These are phyloP conservation scores for Spathaspora hagerdaliae DNA, from an alignment of 805 yeast species.

Conservation along the genomic window DNA sequence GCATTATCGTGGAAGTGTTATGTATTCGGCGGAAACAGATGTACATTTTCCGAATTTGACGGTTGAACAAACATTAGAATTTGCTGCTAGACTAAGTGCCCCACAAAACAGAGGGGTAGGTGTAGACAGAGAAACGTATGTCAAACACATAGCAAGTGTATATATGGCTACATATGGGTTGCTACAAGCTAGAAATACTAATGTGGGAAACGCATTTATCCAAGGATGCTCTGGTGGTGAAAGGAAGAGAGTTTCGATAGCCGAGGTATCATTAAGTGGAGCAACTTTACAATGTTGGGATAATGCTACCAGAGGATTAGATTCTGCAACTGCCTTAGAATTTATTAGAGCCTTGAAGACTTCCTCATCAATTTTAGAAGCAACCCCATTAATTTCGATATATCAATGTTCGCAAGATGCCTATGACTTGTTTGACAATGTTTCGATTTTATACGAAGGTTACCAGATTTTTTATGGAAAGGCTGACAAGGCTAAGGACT, in stretches of 20 bases:
- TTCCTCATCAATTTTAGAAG: slow-evolving; percentile 50
- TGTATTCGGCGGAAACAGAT: slow-evolving; percentile 49
- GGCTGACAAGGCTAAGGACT: slow-evolving; percentile 38
- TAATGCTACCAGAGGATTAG: slow-evolving; percentile 82
- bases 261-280: slow-evolving; percentile 65
- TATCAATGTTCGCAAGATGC: slow-evolving; percentile 58
- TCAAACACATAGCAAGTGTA: slow-evolving; percentile 39
- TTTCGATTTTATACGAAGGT: slow-evolving; percentile 42
- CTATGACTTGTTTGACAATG: slow-evolving; percentile 44
- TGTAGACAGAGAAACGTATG: slow-evolving; percentile 31
- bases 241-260: slow-evolving; percentile 74
- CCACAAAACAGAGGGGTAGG: slow-evolving; percentile 36
- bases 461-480: slow-evolving; percentile 45
- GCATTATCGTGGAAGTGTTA: slow-evolving; percentile 30
- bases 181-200: slow-evolving; percentile 51
- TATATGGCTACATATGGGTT: slow-evolving; percentile 45
- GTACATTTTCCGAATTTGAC: slow-evolving; percentile 50
- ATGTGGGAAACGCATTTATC: slow-evolving; percentile 59
- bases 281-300: slow-evolving; percentile 56
- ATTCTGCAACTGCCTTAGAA: slow-evolving; percentile 78
- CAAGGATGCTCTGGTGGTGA: slow-evolving; percentile 78
- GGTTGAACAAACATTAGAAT: slow-evolving; percentile 51
- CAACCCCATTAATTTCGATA: slow-evolving; percentile 60
- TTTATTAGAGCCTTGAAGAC: slow-evolving; percentile 62
- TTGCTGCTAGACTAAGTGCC: slow-evolving; percentile 49